These are phyloP conservation scores for Penicillium sclerotigenum DNA, from an alignment of 2,329 filamentous ascomycete genomes.

Conservation along the genomic window DNA sequence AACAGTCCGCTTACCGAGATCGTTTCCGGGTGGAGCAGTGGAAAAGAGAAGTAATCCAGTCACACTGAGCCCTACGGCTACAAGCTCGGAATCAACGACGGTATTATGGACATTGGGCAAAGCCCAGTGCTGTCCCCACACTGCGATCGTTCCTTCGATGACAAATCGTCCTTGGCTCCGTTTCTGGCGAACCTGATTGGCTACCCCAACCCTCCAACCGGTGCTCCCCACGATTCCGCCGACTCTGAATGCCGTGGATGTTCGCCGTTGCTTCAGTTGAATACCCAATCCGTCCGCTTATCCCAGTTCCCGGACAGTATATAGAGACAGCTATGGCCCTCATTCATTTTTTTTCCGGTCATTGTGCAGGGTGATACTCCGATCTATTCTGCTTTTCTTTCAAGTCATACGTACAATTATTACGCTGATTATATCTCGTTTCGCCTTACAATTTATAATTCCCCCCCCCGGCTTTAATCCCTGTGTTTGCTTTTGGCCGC, in stretches of 20 bases:
- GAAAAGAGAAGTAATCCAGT: not conserved
- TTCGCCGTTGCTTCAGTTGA: slow-evolving; percentile 22
- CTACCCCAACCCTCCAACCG: slow-evolving; percentile 2
- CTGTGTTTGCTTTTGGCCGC: not conserved
- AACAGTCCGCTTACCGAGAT: slow-evolving; percentile 32
- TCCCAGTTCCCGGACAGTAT: slow-evolving; percentile 23
- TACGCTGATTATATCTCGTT: not conserved
- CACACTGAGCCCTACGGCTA: slow-evolving; percentile 10
- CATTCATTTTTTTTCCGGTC: slow-evolving; percentile 4
- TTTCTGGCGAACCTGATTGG: slow-evolving; percentile 8
- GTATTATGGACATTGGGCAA: slow-evolving; percentile 20
- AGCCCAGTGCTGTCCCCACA: slow-evolving; percentile 13
- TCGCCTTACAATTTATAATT: not conserved
- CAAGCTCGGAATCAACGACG: slow-evolving; percentile 24
- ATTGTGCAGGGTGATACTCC: slow-evolving; percentile 9
- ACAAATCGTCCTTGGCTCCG: slow-evolving; percentile 3
- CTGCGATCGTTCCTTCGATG: not conserved
- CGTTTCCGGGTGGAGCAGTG: slow-evolving; percentile 19
- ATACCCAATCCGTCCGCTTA: slow-evolving; percentile 16
- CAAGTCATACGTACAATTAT: not conserved
- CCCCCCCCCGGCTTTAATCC: not conserved
- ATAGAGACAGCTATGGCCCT: slow-evolving; percentile 26
- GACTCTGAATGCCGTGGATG: slow-evolving; percentile 37
- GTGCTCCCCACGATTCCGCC: slow-evolving; percentile 29
- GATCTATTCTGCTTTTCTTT: not conserved